Percentiles rank a stretch among this genome's conserved stretches.
phyloP scores from a whole-genome alignment of 108 stramenopile genomes.

The Cyclotella choctawhatcheeana region DNA sequence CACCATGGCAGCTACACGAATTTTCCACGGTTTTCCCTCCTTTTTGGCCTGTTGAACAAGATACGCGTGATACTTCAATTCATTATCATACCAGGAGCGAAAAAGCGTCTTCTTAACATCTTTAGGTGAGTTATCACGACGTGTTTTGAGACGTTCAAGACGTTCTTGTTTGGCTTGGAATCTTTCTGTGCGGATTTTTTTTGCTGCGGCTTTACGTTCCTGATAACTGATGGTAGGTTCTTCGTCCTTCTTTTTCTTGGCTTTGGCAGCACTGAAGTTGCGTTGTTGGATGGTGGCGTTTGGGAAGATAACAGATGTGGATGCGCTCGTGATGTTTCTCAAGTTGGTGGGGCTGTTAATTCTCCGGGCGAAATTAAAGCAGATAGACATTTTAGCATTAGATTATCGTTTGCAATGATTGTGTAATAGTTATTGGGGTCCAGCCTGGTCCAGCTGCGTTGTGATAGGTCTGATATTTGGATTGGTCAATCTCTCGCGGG shows the following conservation, averaged over 20 bases:
- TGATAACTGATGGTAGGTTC: constrained; percentile 25
- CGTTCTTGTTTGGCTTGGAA: constrained; percentile 54
- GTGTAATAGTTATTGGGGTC: neutral
- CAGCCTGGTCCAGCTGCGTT: no score
- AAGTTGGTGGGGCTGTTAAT: neutral
- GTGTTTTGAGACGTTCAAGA: constrained; percentile 49
- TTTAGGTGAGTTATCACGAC: constrained; percentile 57
- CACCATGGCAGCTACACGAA: constrained; percentile 75
- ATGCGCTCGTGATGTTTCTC: constrained; percentile 1
- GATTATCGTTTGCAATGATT: no score
- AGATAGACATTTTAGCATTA: constrained; percentile 9
- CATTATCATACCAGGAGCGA: constrained; percentile 65
- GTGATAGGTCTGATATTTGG: no score
- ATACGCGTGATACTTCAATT: constrained; percentile 56
- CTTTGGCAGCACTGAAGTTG: constrained; percentile 23
- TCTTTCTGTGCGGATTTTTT: constrained; percentile 57
- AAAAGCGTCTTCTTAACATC: constrained; percentile 57
- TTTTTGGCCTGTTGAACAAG: constrained; percentile 68
- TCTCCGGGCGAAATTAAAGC: constrained; percentile 12
- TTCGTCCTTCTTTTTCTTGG: neutral
- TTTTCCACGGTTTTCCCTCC: constrained; percentile 74
- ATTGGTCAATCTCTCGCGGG: no score
- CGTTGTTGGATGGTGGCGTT: constrained; percentile 9
- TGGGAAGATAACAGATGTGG: neutral
- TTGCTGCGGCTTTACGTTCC: constrained; percentile 51